Evolutionary conservation across 805 yeast genomes (phyloP), one percentile per base, ranked within the genome.

Genomic region (Groenewaldozyma tartarivorans): DNA sequence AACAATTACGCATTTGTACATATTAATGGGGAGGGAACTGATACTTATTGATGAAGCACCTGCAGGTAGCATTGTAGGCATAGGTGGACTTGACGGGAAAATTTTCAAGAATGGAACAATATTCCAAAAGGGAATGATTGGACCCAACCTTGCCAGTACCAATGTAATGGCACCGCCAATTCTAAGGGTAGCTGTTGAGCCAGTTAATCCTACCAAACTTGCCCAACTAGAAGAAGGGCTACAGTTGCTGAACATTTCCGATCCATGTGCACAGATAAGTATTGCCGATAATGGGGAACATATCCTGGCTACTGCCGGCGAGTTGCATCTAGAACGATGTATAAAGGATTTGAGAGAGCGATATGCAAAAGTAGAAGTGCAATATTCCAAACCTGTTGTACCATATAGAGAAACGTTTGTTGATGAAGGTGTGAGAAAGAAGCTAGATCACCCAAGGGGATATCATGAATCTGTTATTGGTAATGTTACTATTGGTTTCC

Each of bases 241-340:
- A 44, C 77, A 77, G 48, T 63, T 85, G 43, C 67, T 92, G 32
- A 78, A 88, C 40, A 80, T 79, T 50, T 90, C 96, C 0, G 99
- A 92, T 61, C 96, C 99, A 1, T 90, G 95, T 52, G 94, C 88
- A 17, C 86, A 85, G 51, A 81, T 88, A 42, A 81, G 74, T 53
- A 68, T 86, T 33, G 88, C 84, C 52, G 95, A 85, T 44, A 77
- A 79, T 5, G 99, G 99, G 43, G 99, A 92, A 61, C 83, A 84
- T 50, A 87, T 92, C 48, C 67, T 92, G 51, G 85, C 94, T 35
- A 88, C 95, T 6, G 96, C 98, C 6, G 99, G 99, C 38, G 98
- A 92, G 61, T 68, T 92, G 47, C 99, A 92, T 66, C 67, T 92
- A 33, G 99, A 92, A 55, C 74, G 98, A 55, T 92, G 98, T 61